phyloP scores from a whole-genome alignment of 1,284 basidiomycete genomes.

The Cryptococcus sp. region DNA sequence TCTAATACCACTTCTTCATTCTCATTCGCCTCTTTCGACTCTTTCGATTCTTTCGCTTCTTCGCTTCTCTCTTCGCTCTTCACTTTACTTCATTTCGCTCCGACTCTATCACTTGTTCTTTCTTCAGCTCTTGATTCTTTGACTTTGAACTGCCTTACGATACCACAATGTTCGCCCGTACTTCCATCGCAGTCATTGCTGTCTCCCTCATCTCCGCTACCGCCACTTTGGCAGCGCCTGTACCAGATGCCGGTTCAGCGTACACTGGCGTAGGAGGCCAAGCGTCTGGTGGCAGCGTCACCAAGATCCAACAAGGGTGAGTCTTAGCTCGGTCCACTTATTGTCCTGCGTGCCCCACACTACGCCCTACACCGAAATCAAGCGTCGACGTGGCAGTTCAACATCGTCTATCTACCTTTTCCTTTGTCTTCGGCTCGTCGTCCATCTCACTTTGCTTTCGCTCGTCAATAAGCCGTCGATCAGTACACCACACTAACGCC shows the following conservation, averaged over 20 bases:
- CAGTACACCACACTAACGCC: background rate
- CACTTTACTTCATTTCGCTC: too few species aligned
- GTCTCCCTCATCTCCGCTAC: constrained; percentile 15
- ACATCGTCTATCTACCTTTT: background rate
- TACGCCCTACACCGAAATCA: background rate
- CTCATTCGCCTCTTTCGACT: too few species aligned
- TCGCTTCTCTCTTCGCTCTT: too few species aligned
- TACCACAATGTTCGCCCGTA: background rate
- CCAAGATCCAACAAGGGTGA: constrained; percentile 18
- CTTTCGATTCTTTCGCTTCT: too few species aligned
- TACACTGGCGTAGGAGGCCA: constrained; percentile 37
- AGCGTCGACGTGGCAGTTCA: background rate
- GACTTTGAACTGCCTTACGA: background rate
- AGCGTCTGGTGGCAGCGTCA: constrained; percentile 33
- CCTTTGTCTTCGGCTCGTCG: background rate
- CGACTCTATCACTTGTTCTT: too few species aligned
- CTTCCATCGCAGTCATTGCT: constrained; percentile 5
- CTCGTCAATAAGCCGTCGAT: background rate
- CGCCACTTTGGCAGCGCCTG: constrained; percentile 24
- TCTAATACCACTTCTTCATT: too few species aligned
- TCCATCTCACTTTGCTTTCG: background rate
- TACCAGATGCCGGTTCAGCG: constrained; percentile 24
- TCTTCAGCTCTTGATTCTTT: too few species aligned
- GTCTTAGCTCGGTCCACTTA: background rate
- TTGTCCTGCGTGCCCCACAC: background rate